Conservation (phyloP, 371 early-diverging fungal genomes). For the Blakeslea trispora region DNA sequence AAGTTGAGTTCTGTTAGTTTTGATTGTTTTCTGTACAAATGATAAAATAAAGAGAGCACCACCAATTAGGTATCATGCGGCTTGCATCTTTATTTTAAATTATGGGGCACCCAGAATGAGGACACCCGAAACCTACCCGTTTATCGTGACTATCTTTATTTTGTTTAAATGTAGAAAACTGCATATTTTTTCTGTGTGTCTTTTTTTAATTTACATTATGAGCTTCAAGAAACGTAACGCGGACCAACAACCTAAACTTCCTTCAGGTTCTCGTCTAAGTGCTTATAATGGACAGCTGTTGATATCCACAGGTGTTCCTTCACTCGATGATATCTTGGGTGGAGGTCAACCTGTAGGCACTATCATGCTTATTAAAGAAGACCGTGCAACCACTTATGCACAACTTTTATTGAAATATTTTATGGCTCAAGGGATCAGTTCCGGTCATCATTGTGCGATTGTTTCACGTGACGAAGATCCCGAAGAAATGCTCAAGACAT, state of each 20-base stretch:
- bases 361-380: slow-evolving; percentile 78
- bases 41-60: no score
- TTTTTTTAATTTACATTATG: slow-evolving; percentile 35
- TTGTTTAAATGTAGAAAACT: not conserved
- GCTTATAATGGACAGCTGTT: slow-evolving; percentile 80
- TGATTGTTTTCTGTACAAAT: no score
- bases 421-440: slow-evolving; percentile 83
- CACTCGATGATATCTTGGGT: slow-evolving; percentile 86
- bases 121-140: no score
- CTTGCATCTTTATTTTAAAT: no score
- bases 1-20: no score
- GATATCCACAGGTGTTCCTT: slow-evolving; percentile 86
- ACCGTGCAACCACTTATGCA: slow-evolving; percentile 86
- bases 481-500: slow-evolving; percentile 51
- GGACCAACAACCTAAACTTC: slow-evolving; percentile 66
- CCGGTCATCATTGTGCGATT: slow-evolving; percentile 73
- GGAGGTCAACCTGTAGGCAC: slow-evolving; percentile 89
- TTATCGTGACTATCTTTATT: no score
- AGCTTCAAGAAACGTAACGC: slow-evolving; percentile 70
- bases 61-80: no score
- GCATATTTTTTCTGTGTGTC: slow-evolving; percentile 4
- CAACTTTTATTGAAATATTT: slow-evolving; percentile 78
- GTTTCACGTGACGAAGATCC: slow-evolving; percentile 70
- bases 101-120: no score
- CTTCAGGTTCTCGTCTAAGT: slow-evolving; percentile 78